Base-by-base conservation (phyloP, 192 early-diverging fungal genomes). In the Rhizophagus clarus region DNA sequence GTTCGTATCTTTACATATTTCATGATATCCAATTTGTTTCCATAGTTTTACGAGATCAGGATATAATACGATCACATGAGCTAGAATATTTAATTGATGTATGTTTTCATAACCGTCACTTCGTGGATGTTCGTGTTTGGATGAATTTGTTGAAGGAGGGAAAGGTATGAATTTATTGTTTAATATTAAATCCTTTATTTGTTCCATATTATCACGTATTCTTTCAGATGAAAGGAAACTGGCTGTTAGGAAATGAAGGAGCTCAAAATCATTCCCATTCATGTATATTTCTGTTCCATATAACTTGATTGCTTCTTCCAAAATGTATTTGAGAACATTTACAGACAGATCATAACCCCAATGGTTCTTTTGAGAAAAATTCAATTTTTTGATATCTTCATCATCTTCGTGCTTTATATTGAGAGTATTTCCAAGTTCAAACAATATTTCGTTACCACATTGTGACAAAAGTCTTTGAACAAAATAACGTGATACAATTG, bases 51-150 rank as follows among this genome's bases (percentile, higher is more conserved):
- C 63, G 10, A 77, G 22, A 47, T 32, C 22, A 24, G 61, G 61
- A 64, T 67, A 10, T 9, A 77, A 26, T 4, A 77, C 42, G 3
- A 77, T 77, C 11, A 63, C 45, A 20, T 40, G 28, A 5, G 63
- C 63, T 22, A 77, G 64, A 0, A 77, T n/a, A 34, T 67, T 64
- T 15, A 77, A 63, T 47, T 66, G 76, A 0, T 63, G 17, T 4
- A 24, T 17, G 9, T 77, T 77, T 15, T 77, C 76, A 77, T 77
- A 66, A 11, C 40, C 76, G 67, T 77, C 76, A 28, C 37, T 66
- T 64, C 62, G 34, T 17, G 76, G 76, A 42, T 66, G 64, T 40
- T 77, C 76, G 12, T 67, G 3, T 45, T 24, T 29, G 24, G 26
- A 29, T 67, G 8, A 7, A 6, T 40, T 40, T 45, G 42, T 45